phyloP scores from a whole-genome alignment of 116 monocot genomes.

The Zostera marina region DNA sequence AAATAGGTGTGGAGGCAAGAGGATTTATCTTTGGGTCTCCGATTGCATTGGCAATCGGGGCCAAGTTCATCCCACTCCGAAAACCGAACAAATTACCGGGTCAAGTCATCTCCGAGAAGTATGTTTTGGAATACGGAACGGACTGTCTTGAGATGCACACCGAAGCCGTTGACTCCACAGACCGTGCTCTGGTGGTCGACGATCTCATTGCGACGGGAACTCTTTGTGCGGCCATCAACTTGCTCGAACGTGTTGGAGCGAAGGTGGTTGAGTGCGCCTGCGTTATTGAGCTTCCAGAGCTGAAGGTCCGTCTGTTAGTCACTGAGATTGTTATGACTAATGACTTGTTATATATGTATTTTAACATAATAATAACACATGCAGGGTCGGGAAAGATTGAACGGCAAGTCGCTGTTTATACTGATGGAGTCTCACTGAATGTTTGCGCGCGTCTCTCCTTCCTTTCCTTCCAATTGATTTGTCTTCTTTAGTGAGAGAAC shows the following conservation, averaged over 20 bases:
- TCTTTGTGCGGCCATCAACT: conserved; percentile 65
- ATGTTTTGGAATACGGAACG: conserved; percentile 73
- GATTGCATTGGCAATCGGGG: conserved; percentile 76
- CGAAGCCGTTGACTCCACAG: conserved; percentile 65
- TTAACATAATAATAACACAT: background rate
- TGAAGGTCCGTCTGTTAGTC: conserved; percentile 43
- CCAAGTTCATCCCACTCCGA: conserved; percentile 86
- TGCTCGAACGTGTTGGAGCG: conserved; percentile 58
- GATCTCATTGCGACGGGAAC: conserved; percentile 88
- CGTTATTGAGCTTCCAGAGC: conserved; percentile 52
- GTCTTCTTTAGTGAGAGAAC: too few species aligned
- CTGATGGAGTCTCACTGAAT: conserved; percentile 2
- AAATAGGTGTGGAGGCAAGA: conserved; percentile 75
- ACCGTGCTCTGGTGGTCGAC: conserved; percentile 68
- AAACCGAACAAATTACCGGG: conserved; percentile 89
- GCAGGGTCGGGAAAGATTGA: conserved; percentile 4
- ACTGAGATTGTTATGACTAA: background rate
- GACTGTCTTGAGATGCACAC: conserved; percentile 86
- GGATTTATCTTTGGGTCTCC: conserved; percentile 94
- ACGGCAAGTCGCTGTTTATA: conserved; percentile 1
- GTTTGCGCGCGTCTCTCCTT: too few species aligned
- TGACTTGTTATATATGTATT: too few species aligned
- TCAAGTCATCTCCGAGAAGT: conserved; percentile 67
- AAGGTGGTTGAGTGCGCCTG: conserved; percentile 69
- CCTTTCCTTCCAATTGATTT: too few species aligned